A percentile compares a stretch with the other conserved stretches of the same genome.
phyloP scores from a whole-genome alignment of 129 eudicot species.

The Chrysanthemum lavandulifolium region DNA sequence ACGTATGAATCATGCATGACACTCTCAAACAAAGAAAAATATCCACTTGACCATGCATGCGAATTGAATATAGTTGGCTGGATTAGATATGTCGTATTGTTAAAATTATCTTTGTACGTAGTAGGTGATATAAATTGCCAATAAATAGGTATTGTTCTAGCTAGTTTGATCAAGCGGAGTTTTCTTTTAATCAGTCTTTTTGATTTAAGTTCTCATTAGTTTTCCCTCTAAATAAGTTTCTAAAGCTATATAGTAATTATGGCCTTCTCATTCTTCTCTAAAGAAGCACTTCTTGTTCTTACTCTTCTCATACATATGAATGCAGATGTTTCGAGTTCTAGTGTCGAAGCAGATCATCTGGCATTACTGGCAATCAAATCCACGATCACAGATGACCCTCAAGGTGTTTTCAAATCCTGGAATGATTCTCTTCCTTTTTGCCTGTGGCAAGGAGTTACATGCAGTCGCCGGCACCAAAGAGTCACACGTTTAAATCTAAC shows the following conservation, averaged over 20 bases:
- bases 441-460: slow-evolving; percentile 26
- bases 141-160: neutral
- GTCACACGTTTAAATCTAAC: slow-evolving; percentile 22
- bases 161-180: neutral
- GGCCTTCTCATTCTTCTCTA: neutral
- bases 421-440: slow-evolving; percentile 27
- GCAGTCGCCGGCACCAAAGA: slow-evolving; percentile 24
- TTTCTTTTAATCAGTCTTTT: neutral
- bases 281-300: neutral
- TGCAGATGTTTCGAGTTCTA: too few relatives aligned
- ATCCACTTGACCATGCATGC: too few relatives aligned
- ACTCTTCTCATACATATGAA: neutral
- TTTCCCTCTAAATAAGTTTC: neutral
- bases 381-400: neutral
- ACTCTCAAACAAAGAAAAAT: too few relatives aligned
- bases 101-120: too few relatives aligned
- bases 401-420: slow-evolving; percentile 8
- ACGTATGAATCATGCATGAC: too few relatives aligned
- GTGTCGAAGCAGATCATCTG: neutral
- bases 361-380: neutral
- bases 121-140: neutral
- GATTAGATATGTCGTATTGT: too few relatives aligned
- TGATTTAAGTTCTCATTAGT: neutral
- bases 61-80: too few relatives aligned
- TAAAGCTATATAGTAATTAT: neutral